Evolutionary conservation across 164 flowering plant genomes (phyloP), one percentile per base, ranked within the genome.

Genomic region (Sextonia rubra): DNA sequence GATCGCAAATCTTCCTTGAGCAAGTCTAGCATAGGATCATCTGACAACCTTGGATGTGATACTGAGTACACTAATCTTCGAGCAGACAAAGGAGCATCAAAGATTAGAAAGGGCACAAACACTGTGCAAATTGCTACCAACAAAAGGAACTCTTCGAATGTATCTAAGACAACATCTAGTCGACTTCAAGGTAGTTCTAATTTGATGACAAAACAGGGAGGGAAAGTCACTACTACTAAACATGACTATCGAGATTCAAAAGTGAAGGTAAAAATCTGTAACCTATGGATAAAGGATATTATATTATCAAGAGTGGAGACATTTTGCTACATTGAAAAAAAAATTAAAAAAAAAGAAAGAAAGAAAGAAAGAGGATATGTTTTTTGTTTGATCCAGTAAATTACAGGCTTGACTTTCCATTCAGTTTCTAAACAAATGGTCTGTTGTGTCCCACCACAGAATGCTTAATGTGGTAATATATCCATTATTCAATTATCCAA

Each of bases 1-100:
- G 82, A 77, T 5, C 70, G 62, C 15, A 84, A 81, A 70, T 83
- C 90, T 70, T 83, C 87, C 62, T 79, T 86, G 18, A 47, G 87
- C 69, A 87, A 86, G 70, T 89, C 93, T 23, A 87, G 89, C 74
- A 85, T 86, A 55, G 88, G 84, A 0, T 87, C 91, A n/a, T 81
- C 87, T 68, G 70, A 79, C 52, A 72, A 52, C 67, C 77, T 81
- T 65, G 71, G 72, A 64, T 52, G 30, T 73, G 73, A 81, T 71
- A 64, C 29, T 37, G 77, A 69, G 60, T 63, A 47, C 18, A 26
- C 70, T 30, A 64, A 63, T 49, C 69, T 32, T 55, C n/a, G 23
- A 17, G 65, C 32, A 17, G 76, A 69, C 47, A 80, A 76, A 24
- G 71, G 29, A 55, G 79, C 79, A 29, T 78, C 82, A 63, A 84